phyloP scores from a whole-genome alignment of 176 grass and related monocot species.

The Poa pratensis region DNA sequence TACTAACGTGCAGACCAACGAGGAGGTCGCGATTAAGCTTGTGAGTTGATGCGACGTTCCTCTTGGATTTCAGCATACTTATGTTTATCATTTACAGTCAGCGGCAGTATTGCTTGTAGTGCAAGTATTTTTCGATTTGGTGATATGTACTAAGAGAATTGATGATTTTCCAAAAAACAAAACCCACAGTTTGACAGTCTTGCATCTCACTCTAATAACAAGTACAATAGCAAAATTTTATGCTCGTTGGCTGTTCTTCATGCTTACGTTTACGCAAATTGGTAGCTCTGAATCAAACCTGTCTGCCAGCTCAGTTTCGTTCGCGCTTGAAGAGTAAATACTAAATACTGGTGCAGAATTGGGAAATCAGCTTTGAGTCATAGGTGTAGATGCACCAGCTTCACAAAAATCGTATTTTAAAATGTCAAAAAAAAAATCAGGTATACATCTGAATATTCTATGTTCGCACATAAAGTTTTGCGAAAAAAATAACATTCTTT shows the following conservation, averaged over 20 bases:
- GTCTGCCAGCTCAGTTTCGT: constrained; percentile 1
- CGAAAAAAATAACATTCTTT: no score
- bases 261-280: not conserved
- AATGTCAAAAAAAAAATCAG: no score
- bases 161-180: not conserved
- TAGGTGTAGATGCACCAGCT: no score
- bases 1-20: constrained; percentile 78
- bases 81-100: not conserved
- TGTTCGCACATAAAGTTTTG: no score
- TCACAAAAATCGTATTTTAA: no score
- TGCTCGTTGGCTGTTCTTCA: not conserved
- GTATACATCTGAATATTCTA: no score
- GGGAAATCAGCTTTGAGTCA: no score
- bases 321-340: not conserved
- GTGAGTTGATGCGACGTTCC: constrained; percentile 51
- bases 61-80: not conserved
- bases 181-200: not conserved
- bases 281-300: constrained; percentile 6
- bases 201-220: not conserved
- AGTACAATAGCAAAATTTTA: not conserved
- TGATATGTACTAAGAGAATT: not conserved
- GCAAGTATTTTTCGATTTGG: not conserved
- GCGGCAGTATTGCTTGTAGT: not conserved
- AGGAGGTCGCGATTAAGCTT: constrained; percentile 89
- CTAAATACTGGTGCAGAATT: no score